Evolutionary conservation across 345 rosid genomes (phyloP), one percentile per base, ranked within the genome.

Genomic region (Syzygium jambos): DNA sequence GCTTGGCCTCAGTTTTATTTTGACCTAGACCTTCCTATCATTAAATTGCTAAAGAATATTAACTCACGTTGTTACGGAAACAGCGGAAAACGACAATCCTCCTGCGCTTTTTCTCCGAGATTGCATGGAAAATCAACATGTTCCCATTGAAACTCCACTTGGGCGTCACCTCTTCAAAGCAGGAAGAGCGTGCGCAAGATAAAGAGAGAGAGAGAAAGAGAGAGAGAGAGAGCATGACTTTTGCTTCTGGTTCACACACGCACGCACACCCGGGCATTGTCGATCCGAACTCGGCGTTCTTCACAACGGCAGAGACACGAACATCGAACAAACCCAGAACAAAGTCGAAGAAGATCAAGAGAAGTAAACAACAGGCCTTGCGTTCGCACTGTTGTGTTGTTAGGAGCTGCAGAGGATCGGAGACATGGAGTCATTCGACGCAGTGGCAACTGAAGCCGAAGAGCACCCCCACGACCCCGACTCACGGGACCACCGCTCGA

Each of bases 221-320:
- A 59, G 53, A 82, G 29, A 49, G 46, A 43, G 38, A 84, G 54
- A n/a, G 46, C 46, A 38, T 38, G 80, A 73, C 25, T 73, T 73
- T 38, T 0, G 80, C 49, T 19, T 41, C 80, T 19, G 80, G 27
- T 73, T 73, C 46, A 30, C 78, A 30, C 46, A 5, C 80, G 10
- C 80, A 38, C 3, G 7, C 0, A 51, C 19, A 15, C 73, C 68
- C 19, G 34, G 38, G 6, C 80, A 73, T 38, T 73, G 49, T 73
- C 86, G 89, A 87, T 87, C 84, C 86, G 89, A 87, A 84, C 84
- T 87, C 84, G 30, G 43, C 89, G 89, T 84, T 41, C 85, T 51
- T 84, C 85, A 14, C 88, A 59, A 46, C 61, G 43, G 19, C 63
- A 53, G 52, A 84, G 56, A 65, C 51, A 38, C 29, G 63, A 51